These are phyloP conservation scores for Tulasnella sp. DNA, from an alignment of 768 basidiomycete species.

Conservation along the genomic window DNA sequence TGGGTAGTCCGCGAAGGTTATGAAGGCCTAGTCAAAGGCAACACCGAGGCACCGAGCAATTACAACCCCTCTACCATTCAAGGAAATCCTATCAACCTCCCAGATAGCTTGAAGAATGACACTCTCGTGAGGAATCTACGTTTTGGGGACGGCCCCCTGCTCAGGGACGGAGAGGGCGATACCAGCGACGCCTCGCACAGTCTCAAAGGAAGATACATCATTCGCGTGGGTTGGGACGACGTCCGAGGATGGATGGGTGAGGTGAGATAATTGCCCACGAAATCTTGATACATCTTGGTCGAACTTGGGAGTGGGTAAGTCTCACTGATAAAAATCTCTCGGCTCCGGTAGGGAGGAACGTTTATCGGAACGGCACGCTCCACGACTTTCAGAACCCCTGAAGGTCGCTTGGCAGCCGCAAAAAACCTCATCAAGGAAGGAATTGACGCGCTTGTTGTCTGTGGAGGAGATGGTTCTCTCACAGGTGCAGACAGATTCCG, in stretches of 20 bases:
- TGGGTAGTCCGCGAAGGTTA: constrained; percentile 98
- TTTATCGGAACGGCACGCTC: constrained; percentile 91
- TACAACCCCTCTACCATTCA: constrained; percentile 16
- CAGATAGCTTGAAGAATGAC: constrained; percentile 20
- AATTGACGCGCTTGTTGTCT: constrained; percentile 93
- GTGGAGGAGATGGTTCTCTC: constrained; percentile 93
- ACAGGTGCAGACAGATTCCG: constrained; percentile 94
- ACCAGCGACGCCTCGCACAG: constrained; percentile 61
- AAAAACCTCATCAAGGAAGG: constrained; percentile 91
- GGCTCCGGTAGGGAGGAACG: constrained; percentile 63
- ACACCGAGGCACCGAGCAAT: constrained; percentile 27
- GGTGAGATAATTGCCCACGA: constrained; percentile 31
- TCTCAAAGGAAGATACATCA: constrained; percentile 85
- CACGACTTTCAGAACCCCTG: constrained; percentile 66
- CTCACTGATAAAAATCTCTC: not conserved
- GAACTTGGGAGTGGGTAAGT: not conserved
- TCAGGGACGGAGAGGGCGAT: constrained; percentile 57
- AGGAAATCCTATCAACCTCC: constrained; percentile 18
- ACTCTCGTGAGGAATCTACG: constrained; percentile 56
- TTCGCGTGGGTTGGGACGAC: constrained; percentile 96
- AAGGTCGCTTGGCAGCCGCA: constrained; percentile 83
- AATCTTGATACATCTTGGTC: not conserved
- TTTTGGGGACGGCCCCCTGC: constrained; percentile 67
- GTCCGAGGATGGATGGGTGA: constrained; percentile 90
- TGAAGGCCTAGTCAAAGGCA: constrained; percentile 95